These are phyloP conservation scores for Tetrapisispora pingtungensis DNA, from an alignment of 805 yeast genomes.

Conservation along the genomic window DNA sequence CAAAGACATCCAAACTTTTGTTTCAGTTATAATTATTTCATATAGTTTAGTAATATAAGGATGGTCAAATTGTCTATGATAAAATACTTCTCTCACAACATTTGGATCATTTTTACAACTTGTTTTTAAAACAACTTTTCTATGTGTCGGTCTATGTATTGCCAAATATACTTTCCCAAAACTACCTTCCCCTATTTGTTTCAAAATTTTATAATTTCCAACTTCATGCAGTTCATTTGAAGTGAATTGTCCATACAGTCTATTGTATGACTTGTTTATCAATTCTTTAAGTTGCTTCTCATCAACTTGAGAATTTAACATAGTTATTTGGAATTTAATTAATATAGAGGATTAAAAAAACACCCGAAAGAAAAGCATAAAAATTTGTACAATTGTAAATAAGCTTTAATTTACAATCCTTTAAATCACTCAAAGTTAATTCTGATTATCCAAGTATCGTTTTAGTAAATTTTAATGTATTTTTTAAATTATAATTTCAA, in stretches of 20 bases:
- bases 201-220: conserved; percentile 67
- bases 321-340: neutral
- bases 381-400: too few relatives aligned
- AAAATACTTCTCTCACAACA: conserved; percentile 81
- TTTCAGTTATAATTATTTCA: conserved; percentile 76
- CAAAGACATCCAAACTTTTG: conserved; percentile 72
- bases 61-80: conserved; percentile 74
- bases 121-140: conserved; percentile 77
- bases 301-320: conserved; percentile 19
- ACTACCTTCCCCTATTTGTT: conserved; percentile 82
- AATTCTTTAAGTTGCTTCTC: conserved; percentile 26
- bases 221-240: conserved; percentile 47
- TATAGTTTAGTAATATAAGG: conserved; percentile 76
- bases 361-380: too few relatives aligned
- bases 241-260: conserved; percentile 41
- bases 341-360: too few relatives aligned
- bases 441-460: too few relatives aligned
- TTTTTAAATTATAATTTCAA: too few relatives aligned
- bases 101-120: conserved; percentile 73
- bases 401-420: too few relatives aligned
- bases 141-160: conserved; percentile 58
- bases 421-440: too few relatives aligned
- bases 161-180: conserved; percentile 91
- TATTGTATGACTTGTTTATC: conserved; percentile 56
- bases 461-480: too few relatives aligned